phyloP scores from a whole-genome alignment of 306 rosid species.

The Cyclanthera cordifolia region DNA sequence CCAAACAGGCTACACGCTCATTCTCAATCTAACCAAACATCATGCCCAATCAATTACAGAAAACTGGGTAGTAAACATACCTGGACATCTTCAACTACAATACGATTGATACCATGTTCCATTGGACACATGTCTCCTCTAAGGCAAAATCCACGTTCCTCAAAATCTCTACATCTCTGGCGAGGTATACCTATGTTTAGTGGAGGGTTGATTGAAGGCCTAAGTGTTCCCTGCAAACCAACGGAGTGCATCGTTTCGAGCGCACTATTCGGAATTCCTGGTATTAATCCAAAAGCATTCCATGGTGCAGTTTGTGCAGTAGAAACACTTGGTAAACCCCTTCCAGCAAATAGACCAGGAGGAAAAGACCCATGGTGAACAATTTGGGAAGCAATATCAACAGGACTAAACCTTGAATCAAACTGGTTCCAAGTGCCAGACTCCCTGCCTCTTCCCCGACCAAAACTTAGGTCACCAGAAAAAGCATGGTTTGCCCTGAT shows the following conservation, averaged over 20 bases:
- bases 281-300: constrained; percentile 75
- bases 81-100: constrained; percentile 98
- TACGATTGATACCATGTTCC: constrained; percentile 97
- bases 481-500: constrained; percentile 47
- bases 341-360: constrained; percentile 56
- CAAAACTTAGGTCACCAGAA: constrained; percentile 44
- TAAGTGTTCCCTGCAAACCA: constrained; percentile 73
- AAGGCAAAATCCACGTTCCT: constrained; percentile 97
- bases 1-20: not conserved
- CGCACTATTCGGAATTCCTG: constrained; percentile 72
- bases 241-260: constrained; percentile 74
- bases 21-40: too few species aligned
- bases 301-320: constrained; percentile 70
- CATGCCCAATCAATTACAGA: not conserved
- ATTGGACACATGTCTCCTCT: constrained; percentile 99
- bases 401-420: constrained; percentile 65
- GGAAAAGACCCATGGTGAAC: constrained; percentile 72
- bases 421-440: constrained; percentile 72
- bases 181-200: constrained; percentile 66
- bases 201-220: constrained; percentile 73
- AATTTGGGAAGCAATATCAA: constrained; percentile 75
- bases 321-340: constrained; percentile 73
- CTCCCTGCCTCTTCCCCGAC: constrained; percentile 93
- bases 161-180: constrained; percentile 95
- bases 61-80: constrained; percentile 24